Conservation (phyloP, 441 rosid species). For the Erysimum cheiri region DNA sequence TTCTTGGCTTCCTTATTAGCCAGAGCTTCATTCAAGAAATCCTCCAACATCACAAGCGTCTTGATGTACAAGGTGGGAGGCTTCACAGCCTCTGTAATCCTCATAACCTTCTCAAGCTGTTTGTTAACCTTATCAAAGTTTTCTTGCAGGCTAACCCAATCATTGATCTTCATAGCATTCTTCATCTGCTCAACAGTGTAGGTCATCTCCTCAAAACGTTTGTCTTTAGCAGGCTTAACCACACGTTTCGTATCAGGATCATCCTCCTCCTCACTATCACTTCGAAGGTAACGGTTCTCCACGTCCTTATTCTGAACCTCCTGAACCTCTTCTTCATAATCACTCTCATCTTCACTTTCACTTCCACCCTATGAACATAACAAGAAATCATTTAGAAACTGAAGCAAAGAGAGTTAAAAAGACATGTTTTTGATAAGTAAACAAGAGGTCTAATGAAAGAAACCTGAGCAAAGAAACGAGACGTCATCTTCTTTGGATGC, state of each 20-base stretch:
- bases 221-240: constrained; percentile 72
- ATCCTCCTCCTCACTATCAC: constrained; percentile 61
- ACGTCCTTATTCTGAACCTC: constrained; percentile 46
- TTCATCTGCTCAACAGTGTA: constrained; percentile 73
- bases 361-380: constrained; percentile 53
- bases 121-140: constrained; percentile 77
- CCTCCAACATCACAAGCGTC: constrained; percentile 79
- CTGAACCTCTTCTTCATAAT: constrained; percentile 51
- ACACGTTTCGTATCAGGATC: constrained; percentile 63
- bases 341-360: constrained; percentile 68
- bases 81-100: constrained; percentile 66
- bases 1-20: constrained; percentile 85
- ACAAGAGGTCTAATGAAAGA: background rate
- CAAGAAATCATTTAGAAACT: background rate
- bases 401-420: background rate
- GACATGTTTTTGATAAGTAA: constrained; percentile 17
- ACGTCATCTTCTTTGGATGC: constrained; percentile 8
- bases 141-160: constrained; percentile 78
- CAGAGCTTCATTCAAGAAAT: constrained; percentile 69
- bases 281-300: constrained; percentile 38
- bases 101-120: constrained; percentile 85
- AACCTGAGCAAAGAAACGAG: constrained; percentile 13
- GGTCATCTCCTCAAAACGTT: constrained; percentile 73
- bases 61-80: constrained; percentile 62
- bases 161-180: constrained; percentile 84